Percentiles rank a stretch among this genome's conserved stretches.
phyloP scores from a whole-genome alignment of 495 filamentous ascomycete species.

The Ascodesmis nigricans region DNA sequence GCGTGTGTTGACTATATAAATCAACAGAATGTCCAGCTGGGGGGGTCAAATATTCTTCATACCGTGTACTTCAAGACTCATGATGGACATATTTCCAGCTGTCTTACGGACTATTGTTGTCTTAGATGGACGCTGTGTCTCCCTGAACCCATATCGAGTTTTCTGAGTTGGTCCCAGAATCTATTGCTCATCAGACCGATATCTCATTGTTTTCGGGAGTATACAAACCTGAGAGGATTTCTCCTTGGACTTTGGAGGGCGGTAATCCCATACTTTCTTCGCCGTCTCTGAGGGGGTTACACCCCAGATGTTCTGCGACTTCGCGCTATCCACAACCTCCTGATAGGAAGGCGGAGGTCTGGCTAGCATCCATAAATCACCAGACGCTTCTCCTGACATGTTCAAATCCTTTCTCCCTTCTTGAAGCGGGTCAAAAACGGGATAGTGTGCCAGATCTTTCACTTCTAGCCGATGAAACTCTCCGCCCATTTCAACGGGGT shows the following conservation, averaged over 20 bases:
- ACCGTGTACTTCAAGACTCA: slow-evolving; percentile 79
- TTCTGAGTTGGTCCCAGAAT: slow-evolving; percentile 78
- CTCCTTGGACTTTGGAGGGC: background rate
- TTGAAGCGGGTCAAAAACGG: slow-evolving; percentile 51
- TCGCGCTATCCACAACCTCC: slow-evolving; percentile 52
- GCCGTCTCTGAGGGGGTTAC: too few species aligned
- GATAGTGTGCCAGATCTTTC: slow-evolving; percentile 49
- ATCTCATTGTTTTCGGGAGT: background rate
- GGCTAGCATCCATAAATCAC: slow-evolving; percentile 38
- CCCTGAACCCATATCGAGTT: slow-evolving; percentile 66
- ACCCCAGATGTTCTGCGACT: too few species aligned
- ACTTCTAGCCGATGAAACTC: slow-evolving; percentile 65
- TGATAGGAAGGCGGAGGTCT: slow-evolving; percentile 42
- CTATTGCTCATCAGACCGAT: slow-evolving; percentile 27
- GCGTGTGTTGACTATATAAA: slow-evolving; percentile 46
- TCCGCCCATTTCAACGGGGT: slow-evolving; percentile 64
- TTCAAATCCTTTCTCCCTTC: slow-evolving; percentile 27
- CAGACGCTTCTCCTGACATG: slow-evolving; percentile 27
- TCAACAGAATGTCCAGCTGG: slow-evolving; percentile 1
- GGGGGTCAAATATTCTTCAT: background rate
- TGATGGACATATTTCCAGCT: slow-evolving; percentile 57
- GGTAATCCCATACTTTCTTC: slow-evolving; percentile 11
- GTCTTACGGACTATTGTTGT: background rate
- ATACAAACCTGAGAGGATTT: slow-evolving; percentile 14
- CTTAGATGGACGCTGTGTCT: slow-evolving; percentile 42